Evolutionary conservation across 116 monocot species (phyloP), one percentile per base, ranked within the genome.

Genomic region (Cymodocea nodosa): DNA sequence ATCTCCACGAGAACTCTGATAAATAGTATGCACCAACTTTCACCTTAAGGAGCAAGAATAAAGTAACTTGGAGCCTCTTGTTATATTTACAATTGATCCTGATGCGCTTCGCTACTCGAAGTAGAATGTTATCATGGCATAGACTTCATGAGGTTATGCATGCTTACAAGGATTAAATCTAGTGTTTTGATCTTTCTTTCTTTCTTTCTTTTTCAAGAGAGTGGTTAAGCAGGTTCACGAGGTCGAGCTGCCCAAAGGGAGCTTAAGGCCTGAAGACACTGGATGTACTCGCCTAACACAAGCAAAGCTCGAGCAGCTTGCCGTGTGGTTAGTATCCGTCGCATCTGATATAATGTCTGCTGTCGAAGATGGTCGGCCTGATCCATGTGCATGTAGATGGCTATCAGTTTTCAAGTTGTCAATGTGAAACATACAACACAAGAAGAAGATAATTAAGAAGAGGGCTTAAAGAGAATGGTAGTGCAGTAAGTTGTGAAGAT

Each of bases 351-450:
- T 63, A 74, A 69, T 5, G 80, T 64, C 37, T 76, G 80, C 60
- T 73, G 79, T 68, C 83, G 64, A 56, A 80, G 83, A 53, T 77
- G 68, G 62, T 83, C 76, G 19, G 87, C 85, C 82, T 85, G 74
- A 64, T 74, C 19, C 34, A 70, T 62, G 52, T 6, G 12, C 12
- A 44, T 8, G 12, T 44, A 44, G 9, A 12, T 12, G 12, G 9
- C 44, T 12, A 44, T 44, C 7, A 44, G 44, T 10, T 44, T 44
- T 44, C 44, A 9, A 1, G 12, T 10, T 4, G 7, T 44, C 12
- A 44, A 0, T 8, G 44, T 44, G 44, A 44, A 0, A 44, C 44
- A 44, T 44, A 10, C 12, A 44, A 44, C 7, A 44, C 9, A 40
- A 40, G 44, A 10, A 44, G 12, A 7, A 12, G 6, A 10, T 10